These are phyloP conservation scores for Spiraea crenata DNA, from an alignment of 331 rosid species.

Conservation along the genomic window DNA sequence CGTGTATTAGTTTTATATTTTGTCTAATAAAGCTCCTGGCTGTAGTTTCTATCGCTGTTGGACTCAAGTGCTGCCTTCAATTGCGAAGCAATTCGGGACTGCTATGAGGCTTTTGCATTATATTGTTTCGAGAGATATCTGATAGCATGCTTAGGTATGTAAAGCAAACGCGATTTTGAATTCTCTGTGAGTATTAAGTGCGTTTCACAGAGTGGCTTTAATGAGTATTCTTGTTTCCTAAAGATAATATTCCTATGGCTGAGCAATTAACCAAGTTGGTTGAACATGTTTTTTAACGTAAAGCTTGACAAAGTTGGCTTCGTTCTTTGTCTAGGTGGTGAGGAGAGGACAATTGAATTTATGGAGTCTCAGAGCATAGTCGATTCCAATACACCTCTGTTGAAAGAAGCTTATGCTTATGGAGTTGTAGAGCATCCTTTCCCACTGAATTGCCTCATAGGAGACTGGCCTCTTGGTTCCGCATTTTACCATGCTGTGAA, in stretches of 20 bases:
- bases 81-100: slow-evolving; percentile 88
- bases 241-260: not conserved
- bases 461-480: slow-evolving; percentile 91
- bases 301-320: slow-evolving; percentile 15
- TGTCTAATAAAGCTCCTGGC: slow-evolving; percentile 23
- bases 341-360: slow-evolving; percentile 79
- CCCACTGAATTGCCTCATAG: slow-evolving; percentile 72
- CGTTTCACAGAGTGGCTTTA: not conserved
- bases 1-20: slow-evolving; percentile 12
- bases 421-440: slow-evolving; percentile 97
- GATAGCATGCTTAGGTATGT: slow-evolving; percentile 95
- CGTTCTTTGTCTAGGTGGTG: slow-evolving; percentile 66
- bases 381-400: slow-evolving; percentile 71
- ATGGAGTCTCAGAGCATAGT: slow-evolving; percentile 70
- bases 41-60: slow-evolving; percentile 89
- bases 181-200: slow-evolving; percentile 6
- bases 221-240: not conserved
- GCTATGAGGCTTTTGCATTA: slow-evolving; percentile 97
- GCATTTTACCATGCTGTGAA: slow-evolving; percentile 93
- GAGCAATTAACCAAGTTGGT: not conserved
- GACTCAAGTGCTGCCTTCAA: slow-evolving; percentile 93
- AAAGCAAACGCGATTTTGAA: not conserved
- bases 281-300: not conserved
- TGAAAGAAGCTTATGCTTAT: slow-evolving; percentile 72
- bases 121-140: slow-evolving; percentile 97